Evolutionary conservation across 2,329 filamentous ascomycete species (phyloP).

Genomic region (Sarocladium oryzae): DNA sequence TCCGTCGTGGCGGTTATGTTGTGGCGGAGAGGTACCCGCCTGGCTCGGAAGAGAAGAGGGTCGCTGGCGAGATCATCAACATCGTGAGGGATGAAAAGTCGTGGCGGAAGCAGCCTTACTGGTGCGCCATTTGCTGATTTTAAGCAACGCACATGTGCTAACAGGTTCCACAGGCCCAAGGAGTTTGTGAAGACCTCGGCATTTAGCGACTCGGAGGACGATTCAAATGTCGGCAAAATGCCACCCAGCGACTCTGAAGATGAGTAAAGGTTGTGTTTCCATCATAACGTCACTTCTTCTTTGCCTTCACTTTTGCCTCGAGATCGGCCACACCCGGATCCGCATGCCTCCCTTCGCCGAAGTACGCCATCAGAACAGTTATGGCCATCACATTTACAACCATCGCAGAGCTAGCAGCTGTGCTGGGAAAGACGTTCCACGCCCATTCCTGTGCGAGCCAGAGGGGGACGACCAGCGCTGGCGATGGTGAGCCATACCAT

Average conservation of each 20-base stretch:
- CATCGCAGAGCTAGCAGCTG: conserved; percentile 43
- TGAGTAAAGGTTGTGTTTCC: conserved; percentile 40
- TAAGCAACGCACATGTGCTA: conserved; percentile 1
- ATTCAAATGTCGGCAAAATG: conserved; percentile 78
- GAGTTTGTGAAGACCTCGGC: conserved; percentile 66
- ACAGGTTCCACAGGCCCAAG: conserved; percentile 54
- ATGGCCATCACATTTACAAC: conserved; percentile 66
- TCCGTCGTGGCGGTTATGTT: conserved; percentile 83
- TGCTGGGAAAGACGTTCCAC: conserved; percentile 92
- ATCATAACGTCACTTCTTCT: conserved; percentile 21
- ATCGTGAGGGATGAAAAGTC: conserved; percentile 84
- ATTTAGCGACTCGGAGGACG: conserved; percentile 65
- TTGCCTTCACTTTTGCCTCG: conserved; percentile 12
- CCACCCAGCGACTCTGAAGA: conserved; percentile 76
- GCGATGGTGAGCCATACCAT: conserved; percentile 68
- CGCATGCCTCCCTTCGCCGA: conserved; percentile 30
- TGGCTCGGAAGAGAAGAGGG: conserved; percentile 66
- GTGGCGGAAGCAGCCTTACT: conserved; percentile 86
- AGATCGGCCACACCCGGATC: neutral
- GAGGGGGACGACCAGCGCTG: conserved; percentile 57
- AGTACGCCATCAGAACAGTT: conserved; percentile 59
- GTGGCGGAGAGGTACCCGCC: conserved; percentile 64
- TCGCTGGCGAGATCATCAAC: conserved; percentile 86
- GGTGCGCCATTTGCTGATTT: conserved; percentile 43
- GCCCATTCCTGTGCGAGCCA: conserved; percentile 84